These are phyloP conservation scores for Neurospora intermedia DNA, from an alignment of 495 filamentous ascomycete species.

Conservation along the genomic window DNA sequence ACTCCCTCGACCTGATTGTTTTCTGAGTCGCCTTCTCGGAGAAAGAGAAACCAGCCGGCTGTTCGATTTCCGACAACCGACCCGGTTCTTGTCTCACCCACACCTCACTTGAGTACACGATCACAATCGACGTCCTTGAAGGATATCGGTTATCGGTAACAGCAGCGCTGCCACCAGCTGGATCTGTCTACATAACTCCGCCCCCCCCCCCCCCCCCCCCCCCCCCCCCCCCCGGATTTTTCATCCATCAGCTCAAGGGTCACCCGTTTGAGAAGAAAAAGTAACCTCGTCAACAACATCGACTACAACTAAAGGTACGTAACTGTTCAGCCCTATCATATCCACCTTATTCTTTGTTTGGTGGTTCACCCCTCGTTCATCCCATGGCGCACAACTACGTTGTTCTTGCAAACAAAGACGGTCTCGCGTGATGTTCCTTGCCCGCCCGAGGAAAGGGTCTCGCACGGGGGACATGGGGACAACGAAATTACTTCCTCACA, in stretches of 20 bases:
- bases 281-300: background rate
- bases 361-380: background rate
- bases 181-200: conserved; percentile 21
- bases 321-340: background rate
- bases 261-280: background rate
- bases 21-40: conserved; percentile 9
- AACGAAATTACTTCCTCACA: background rate
- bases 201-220: conserved; percentile 2
- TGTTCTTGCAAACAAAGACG: background rate
- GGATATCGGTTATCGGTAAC: conserved; percentile 17
- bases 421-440: background rate
- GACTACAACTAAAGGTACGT: background rate
- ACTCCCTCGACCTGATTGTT: conserved; percentile 25
- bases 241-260: background rate
- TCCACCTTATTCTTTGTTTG: background rate
- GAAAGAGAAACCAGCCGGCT: conserved; percentile 10
- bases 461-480: background rate
- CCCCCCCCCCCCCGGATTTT: background rate
- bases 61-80: conserved; percentile 23
- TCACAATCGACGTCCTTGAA: conserved; percentile 24
- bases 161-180: conserved; percentile 30
- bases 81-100: conserved; percentile 23
- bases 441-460: background rate
- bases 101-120: conserved; percentile 13
- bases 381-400: background rate